Percentiles rank a stretch among this genome's conserved stretches.
Conservation (phyloP, 2,329 filamentous ascomycete species). For the Amauroascus verrucosus region DNA sequence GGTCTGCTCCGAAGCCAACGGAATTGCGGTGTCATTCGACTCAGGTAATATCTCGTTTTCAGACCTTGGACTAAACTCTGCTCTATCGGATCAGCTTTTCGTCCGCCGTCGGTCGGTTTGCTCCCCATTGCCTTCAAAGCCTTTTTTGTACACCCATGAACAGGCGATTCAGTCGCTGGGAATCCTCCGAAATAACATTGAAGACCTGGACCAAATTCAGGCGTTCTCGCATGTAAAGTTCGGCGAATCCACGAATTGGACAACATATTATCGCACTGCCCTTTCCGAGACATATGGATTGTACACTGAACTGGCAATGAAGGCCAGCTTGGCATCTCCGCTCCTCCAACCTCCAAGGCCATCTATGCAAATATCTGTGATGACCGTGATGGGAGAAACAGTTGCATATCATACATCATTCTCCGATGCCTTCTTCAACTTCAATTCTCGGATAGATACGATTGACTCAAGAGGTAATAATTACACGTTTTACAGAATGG, state of each 20-base stretch:
- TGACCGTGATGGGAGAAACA: conserved; percentile 2
- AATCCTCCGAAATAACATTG: background rate
- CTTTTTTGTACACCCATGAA: conserved; percentile 3
- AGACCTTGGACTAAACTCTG: conserved; percentile 3
- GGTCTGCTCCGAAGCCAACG: conserved; percentile 1
- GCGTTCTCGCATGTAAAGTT: conserved; percentile 4
- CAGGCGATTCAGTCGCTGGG: background rate
- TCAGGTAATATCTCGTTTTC: conserved; percentile 3
- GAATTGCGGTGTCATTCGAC: background rate
- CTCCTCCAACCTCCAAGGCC: background rate
- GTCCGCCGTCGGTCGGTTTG: conserved; percentile 3
- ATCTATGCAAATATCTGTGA: conserved; percentile 4
- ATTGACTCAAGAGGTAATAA: background rate
- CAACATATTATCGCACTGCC: background rate
- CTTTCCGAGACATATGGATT: background rate
- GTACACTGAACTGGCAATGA: background rate
- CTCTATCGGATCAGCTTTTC: background rate
- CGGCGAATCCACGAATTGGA: background rate
- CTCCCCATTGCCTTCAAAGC: background rate
- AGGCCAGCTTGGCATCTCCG: background rate
- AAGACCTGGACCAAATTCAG: conserved; percentile 2
- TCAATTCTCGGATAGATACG: background rate
- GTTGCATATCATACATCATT: conserved; percentile 1
- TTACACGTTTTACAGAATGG: conserved; percentile 2
- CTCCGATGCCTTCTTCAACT: conserved; percentile 4